Base-by-base conservation (phyloP, 2,329 filamentous ascomycete genomes). In the Sporothrix dimorphospora region DNA sequence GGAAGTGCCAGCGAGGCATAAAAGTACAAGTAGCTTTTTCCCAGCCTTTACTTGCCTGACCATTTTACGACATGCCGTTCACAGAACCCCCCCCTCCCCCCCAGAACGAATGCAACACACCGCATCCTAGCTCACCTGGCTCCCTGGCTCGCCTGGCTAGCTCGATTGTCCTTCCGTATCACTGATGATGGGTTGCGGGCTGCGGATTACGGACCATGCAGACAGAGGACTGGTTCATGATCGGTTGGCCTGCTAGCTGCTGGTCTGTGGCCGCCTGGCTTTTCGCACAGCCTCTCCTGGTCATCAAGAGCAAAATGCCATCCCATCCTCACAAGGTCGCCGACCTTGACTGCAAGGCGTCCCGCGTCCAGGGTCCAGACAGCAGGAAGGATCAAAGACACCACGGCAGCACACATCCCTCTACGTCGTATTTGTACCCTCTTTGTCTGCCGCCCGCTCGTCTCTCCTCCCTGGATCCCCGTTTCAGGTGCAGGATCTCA, bases 41-140 rank as follows among this genome's bases (percentile, higher is more conserved):
- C 16, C 45, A 49, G 47, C 47, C 30, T 24, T 45, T 45, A n/a
- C 21, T 63, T 21, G 38, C 21, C 19, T 61, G 34, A 34, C 34
- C 57, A 9, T 65, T 67, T 67, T 67, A 67, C 42, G 63, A 67
- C 42, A 67, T 51, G 27, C 63, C 63, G 14, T 67, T 67, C 63
- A 67, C 63, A 67, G 63, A 51, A n/a, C 63, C 63, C 11, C 9
- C 42, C 34, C 63, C 21, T n/a, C 9, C 42, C 34, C 63, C 21
- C 63, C 63, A 47, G 42, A n/a, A 34, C 30, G 42, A 24, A 67
- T 51, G 63, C 63, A 51, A 67, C 45, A 14, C 42, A 67, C 63
- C 45, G 24, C 61, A 38, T 51, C 42, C 42, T 61, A 19, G 38
- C 40, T 11, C 12, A 9, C 59, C 59, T 42, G 34, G 27, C 57